These are phyloP conservation scores for Paraphaeosphaeria minitans DNA, from an alignment of 2,329 filamentous ascomycete species.

Conservation along the genomic window DNA sequence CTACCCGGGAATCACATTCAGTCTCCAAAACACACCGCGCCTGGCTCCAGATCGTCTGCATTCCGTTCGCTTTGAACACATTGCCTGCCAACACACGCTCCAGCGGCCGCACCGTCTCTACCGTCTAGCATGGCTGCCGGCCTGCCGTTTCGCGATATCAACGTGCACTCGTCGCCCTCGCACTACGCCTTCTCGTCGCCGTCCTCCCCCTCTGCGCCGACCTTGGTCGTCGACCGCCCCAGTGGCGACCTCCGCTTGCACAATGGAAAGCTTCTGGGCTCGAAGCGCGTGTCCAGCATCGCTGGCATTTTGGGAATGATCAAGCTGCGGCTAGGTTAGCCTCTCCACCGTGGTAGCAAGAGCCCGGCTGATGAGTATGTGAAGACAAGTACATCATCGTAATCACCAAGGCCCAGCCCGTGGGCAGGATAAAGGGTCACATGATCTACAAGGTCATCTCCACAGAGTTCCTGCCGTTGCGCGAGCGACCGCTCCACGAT, in stretches of 20 bases:
- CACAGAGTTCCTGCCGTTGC: slow-evolving; percentile 91
- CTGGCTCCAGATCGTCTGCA: neutral
- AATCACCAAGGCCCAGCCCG: slow-evolving; percentile 90
- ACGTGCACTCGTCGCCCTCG: slow-evolving; percentile 87
- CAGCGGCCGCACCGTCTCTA: neutral
- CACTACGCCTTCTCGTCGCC: slow-evolving; percentile 97
- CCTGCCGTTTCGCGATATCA: slow-evolving; percentile 92
- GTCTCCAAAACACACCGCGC: neutral
- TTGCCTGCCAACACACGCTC: neutral
- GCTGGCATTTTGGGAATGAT: slow-evolving; percentile 94
- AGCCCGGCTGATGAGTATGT: slow-evolving; percentile 24
- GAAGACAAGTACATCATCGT: slow-evolving; percentile 93
- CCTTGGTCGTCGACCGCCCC: slow-evolving; percentile 86
- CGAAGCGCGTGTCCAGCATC: slow-evolving; percentile 89
- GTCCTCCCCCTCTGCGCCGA: slow-evolving; percentile 85
- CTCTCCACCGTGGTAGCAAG: slow-evolving; percentile 6
- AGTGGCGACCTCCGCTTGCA: slow-evolving; percentile 87
- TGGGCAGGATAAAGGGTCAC: slow-evolving; percentile 91
- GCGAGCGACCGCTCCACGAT: slow-evolving; percentile 89
- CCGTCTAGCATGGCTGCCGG: slow-evolving; percentile 53
- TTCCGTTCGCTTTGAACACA: neutral
- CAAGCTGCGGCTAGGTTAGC: slow-evolving; percentile 83
- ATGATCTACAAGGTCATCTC: slow-evolving; percentile 92
- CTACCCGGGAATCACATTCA: neutral
- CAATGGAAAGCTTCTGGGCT: slow-evolving; percentile 75